phyloP scores from a whole-genome alignment of 495 filamentous ascomycete species.

The Penicillium canescens region DNA sequence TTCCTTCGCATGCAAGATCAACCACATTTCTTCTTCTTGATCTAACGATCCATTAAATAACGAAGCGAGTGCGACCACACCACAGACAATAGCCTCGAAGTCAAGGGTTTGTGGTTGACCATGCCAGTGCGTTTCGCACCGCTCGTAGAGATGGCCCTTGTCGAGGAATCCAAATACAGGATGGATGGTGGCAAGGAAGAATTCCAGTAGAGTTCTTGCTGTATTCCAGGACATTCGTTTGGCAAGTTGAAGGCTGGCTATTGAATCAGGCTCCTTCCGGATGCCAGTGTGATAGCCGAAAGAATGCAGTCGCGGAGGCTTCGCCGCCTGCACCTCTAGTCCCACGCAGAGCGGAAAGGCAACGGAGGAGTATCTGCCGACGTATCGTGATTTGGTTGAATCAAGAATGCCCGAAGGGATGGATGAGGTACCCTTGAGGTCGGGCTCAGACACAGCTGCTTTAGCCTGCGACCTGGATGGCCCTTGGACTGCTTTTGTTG shows the following conservation, averaged over 20 bases:
- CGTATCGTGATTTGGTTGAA: slow-evolving; percentile 29
- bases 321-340: slow-evolving; percentile 36
- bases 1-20: slow-evolving; percentile 33
- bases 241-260: slow-evolving; percentile 12
- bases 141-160: slow-evolving; percentile 17
- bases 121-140: slow-evolving; percentile 29
- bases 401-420: slow-evolving; percentile 18
- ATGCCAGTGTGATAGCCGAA: slow-evolving; percentile 47
- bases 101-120: slow-evolving; percentile 17
- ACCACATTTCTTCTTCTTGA: slow-evolving; percentile 23
- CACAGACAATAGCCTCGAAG: slow-evolving; percentile 37
- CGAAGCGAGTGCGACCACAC: slow-evolving; percentile 34
- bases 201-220: slow-evolving; percentile 22
- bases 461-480: neutral
- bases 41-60: slow-evolving; percentile 26
- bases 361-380: slow-evolving; percentile 41
- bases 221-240: slow-evolving; percentile 26
- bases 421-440: slow-evolving; percentile 2
- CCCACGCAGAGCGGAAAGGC: slow-evolving; percentile 45
- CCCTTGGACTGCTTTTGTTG: slow-evolving; percentile 10
- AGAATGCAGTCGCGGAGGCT: slow-evolving; percentile 43
- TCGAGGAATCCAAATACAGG: slow-evolving; percentile 44
- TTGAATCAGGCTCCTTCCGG: slow-evolving; percentile 25
- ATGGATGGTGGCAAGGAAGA: slow-evolving; percentile 37
- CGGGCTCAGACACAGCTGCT: neutral